Percentiles rank a stretch among this genome's conserved stretches.
phyloP scores from a whole-genome alignment of 352 stramenopile genomes.

The Thalassiosira delicatula region DNA sequence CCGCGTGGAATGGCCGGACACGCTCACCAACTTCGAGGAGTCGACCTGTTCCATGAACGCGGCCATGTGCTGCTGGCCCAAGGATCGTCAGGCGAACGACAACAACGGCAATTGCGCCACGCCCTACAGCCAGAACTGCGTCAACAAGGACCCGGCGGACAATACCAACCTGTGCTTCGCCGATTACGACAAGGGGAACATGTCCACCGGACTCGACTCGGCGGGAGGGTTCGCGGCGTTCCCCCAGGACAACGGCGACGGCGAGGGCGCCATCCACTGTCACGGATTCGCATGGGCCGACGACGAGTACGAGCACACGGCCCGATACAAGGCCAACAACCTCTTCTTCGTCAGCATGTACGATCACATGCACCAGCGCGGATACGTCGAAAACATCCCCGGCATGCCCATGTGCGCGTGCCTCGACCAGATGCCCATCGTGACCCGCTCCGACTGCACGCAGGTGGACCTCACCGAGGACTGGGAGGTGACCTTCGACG shows the following conservation, averaged over 20 bases:
- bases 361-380: slow-evolving; percentile 75
- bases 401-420: slow-evolving; percentile 71
- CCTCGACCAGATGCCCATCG: slow-evolving; percentile 57
- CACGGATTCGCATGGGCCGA: slow-evolving; percentile 73
- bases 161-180: slow-evolving; percentile 76
- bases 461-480: slow-evolving; percentile 34
- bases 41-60: slow-evolving; percentile 38
- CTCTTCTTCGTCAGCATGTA: slow-evolving; percentile 78
- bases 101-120: slow-evolving; percentile 71
- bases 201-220: slow-evolving; percentile 9
- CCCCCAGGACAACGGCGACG: slow-evolving; percentile 29
- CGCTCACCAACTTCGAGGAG: not conserved
- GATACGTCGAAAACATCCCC: slow-evolving; percentile 74
- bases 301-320: slow-evolving; percentile 32
- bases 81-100: slow-evolving; percentile 68
- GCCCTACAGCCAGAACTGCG: slow-evolving; percentile 60
- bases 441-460: slow-evolving; percentile 61
- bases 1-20: not conserved
- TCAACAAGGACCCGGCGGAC: slow-evolving; percentile 67
- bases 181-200: slow-evolving; percentile 7
- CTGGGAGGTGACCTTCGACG: not conserved
- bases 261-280: slow-evolving; percentile 71
- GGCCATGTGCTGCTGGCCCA: slow-evolving; percentile 68
- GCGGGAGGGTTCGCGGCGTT: slow-evolving; percentile 2
- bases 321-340: slow-evolving; percentile 67